Evolutionary conservation across 371 early-diverging fungal genomes (phyloP), one percentile per base, ranked within the genome.

Genomic region (Lichtheimia ornata): DNA sequence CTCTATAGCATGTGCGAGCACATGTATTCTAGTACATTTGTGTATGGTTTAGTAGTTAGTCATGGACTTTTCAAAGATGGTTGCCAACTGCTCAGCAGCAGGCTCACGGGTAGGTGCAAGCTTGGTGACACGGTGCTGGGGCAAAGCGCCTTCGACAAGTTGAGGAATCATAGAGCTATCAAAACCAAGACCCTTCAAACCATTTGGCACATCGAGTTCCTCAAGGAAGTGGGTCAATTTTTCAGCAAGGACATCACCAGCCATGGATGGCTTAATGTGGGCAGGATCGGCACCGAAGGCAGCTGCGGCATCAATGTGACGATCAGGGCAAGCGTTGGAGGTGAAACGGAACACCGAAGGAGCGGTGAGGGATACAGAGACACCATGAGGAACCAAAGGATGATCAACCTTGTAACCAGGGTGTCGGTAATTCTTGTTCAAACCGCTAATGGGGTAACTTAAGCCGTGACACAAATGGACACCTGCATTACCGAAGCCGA

Each of bases 401-500:
- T 92, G 91, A 55, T 87, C 92, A 5, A 89, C 83, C 24, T 86
- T 73, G 71, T 95, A 95, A 41, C 91, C 90, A 20, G 89, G 89
- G 64, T 95, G 95, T 73, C 81, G 76, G 77, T 94, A 95, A 24
- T 58, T 76, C 74, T 87, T 88, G 84, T 91, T 91, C 47, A 93
- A 72, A 24, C 95, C 95, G 47, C 90, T 88, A 58, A 95, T 95
- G 22, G 94, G 84, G 45, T 85, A 87, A 67, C 84, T 83, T 76
- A 84, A 73, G 56, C 86, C 86, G 65, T 86, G 86, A 63, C 86
- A 86, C 24, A 86, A 85, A 71, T 91, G 91, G 20, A 93, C 93
- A 60, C 95, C 95, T 42, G 94, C 96, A 65, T 94, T 94, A 58
- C 96, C 96, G 64, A 95, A 95, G 43, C 96, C 96, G 62, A 94